These are phyloP conservation scores for Paecilomyces dactylethromorphus DNA, from an alignment of 2,329 filamentous ascomycete species.

Conservation along the genomic window DNA sequence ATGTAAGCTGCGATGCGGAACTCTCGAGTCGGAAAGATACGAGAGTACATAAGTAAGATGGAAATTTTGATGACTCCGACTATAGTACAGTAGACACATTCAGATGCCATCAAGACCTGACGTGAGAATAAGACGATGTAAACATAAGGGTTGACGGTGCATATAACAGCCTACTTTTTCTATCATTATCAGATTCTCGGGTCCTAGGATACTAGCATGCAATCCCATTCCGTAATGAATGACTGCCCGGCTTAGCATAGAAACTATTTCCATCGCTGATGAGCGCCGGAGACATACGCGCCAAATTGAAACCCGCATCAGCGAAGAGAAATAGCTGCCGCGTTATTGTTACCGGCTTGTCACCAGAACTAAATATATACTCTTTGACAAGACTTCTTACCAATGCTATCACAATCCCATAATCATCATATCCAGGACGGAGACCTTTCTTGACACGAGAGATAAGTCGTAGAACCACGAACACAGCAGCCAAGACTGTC, in stretches of 20 bases:
- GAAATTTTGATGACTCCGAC: conserved; percentile 46
- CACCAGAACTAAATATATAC: too few species aligned
- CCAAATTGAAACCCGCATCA: not conserved
- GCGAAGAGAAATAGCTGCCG: not conserved
- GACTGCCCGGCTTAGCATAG: conserved; percentile 3
- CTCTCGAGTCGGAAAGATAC: conserved; percentile 43
- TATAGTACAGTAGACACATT: conserved; percentile 31
- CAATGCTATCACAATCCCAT: not conserved
- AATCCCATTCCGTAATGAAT: conserved; percentile 13
- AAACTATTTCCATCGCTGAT: not conserved
- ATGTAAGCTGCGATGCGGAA: conserved; percentile 38
- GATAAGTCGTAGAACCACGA: not conserved
- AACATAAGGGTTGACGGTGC: conserved; percentile 13
- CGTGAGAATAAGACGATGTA: not conserved
- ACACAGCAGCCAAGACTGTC: not conserved
- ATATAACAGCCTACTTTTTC: not conserved
- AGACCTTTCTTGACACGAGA: not conserved
- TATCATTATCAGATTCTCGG: conserved; percentile 27
- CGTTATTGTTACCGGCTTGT: not conserved
- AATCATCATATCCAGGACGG: not conserved
- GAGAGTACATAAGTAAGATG: conserved; percentile 48
- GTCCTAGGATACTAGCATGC: conserved; percentile 5
- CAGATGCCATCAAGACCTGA: conserved; percentile 42
- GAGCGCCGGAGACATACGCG: not conserved
- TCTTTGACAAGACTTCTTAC: not conserved